Percentiles rank a stretch among this genome's conserved stretches.
Evolutionary conservation across 2,329 filamentous ascomycete genomes (phyloP).

Genomic region (Trichoderma sp.): DNA sequence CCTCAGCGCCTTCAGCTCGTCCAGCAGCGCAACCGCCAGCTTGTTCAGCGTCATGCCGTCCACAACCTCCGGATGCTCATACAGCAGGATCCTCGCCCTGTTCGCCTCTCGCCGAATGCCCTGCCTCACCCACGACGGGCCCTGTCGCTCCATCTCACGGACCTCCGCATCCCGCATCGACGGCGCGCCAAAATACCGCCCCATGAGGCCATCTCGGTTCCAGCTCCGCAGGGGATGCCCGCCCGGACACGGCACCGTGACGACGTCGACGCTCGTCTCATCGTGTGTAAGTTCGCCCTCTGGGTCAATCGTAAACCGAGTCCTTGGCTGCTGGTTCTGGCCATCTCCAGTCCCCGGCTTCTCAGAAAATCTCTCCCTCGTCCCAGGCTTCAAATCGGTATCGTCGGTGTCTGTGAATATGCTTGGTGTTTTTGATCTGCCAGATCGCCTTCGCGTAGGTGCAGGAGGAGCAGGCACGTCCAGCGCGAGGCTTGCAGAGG

Average conservation of each 20-base stretch:
- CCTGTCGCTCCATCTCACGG: constrained; percentile 33
- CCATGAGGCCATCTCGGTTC: constrained; percentile 54
- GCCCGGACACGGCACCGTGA: constrained; percentile 59
- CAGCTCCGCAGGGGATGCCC: constrained; percentile 58
- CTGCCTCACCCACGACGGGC: constrained; percentile 57
- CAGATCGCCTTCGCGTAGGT: constrained; percentile 25
- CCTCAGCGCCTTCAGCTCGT: constrained; percentile 47
- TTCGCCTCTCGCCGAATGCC: constrained; percentile 54
- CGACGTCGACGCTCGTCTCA: constrained; percentile 57
- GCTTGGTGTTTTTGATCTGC: constrained; percentile 20
- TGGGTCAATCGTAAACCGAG: constrained; percentile 43
- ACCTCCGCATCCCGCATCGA: constrained; percentile 46
- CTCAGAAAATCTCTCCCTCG: constrained; percentile 7
- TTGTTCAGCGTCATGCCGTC: constrained; percentile 50
- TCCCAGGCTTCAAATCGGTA: constrained; percentile 22
- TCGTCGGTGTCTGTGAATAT: constrained; percentile 24
- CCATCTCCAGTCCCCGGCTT: not conserved
- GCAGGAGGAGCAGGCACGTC: constrained; percentile 4
- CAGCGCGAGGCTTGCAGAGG: constrained; percentile 25
- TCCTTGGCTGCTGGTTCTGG: constrained; percentile 21
- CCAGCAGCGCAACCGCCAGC: constrained; percentile 53
- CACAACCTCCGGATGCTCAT: constrained; percentile 50
- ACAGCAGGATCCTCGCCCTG: constrained; percentile 55
- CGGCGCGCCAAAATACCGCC: constrained; percentile 51
- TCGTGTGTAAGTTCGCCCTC: constrained; percentile 49